Evolutionary conservation across 805 yeast species (phyloP), one percentile per base, ranked within the genome.

Genomic region (Cyberlindnera euphorbiae): DNA sequence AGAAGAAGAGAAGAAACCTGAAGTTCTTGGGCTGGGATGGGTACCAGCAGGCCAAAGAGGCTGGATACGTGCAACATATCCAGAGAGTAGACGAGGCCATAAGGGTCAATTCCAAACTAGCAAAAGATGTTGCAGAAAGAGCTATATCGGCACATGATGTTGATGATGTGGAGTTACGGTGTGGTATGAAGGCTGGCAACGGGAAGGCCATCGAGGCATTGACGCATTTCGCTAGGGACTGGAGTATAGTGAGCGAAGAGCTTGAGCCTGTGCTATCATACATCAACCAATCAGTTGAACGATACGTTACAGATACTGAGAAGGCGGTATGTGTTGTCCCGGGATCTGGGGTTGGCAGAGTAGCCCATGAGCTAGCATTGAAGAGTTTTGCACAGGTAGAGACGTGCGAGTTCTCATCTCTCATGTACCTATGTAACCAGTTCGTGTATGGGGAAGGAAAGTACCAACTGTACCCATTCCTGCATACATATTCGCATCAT

Each of bases 311-410:
- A 7, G 57, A 60, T 21, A 50, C 60, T 26, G 13, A 39, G 0
- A 59, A 62, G 6, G 73, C 84, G 0, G 59, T 74, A 10, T 68
- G 86, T 0, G 60, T 89, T 4, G 73, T 85, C 1, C 97, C 97
- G 0, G 97, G 97, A 0, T 75, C 93, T 2, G 97, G 97, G 0
- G 64, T 83, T 17, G 96, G 96, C 0, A 64, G 87, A 45, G 62
- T 87, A 0, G 79, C 95, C 2, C 79, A 78, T 52, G 85, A 79
- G 41, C 41, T 86, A 17, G 58, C 71, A 0, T 41, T 39, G 9
- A 68, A 66, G 28, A 41, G 62, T 6, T 71, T 64, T 42, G 58
- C 58, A 0, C 50, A 65, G 4, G 88, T 86, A 0, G 81, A 79
- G 41, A 79, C 94, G 0, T 71, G 86, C 22, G 97, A 89, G 53